Base-by-base conservation (phyloP, 163 green algal species). In the Chlamydomonas reinhardtii region DNA sequence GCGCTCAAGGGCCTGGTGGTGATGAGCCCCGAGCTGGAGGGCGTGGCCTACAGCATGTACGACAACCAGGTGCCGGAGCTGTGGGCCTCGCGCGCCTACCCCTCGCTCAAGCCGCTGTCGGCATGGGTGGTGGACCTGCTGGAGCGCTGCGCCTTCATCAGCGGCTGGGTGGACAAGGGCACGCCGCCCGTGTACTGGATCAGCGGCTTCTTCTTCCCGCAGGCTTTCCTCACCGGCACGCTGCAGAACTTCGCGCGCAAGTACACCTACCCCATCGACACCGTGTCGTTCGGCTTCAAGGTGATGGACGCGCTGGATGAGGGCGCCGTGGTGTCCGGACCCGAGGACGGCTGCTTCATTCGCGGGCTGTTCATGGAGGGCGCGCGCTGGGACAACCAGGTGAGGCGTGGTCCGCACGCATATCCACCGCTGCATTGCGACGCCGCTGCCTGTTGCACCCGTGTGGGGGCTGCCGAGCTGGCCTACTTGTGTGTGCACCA, bases 211-310 rank as follows among this genome's bases (percentile, higher is more conserved):
- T 97, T 97, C 93, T 98, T 97, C 90, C 95, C 95, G 4, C 90
- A 96, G 89, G 95, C 94, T 12, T 97, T 97, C 92, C 85, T 97
- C 17, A 97, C 95, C 20, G 95, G 95, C 74, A 96, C 92, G 71
- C 90, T 98, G 31, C 95, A 98, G 83, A 98, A 97, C 92, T 97
- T 91, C 85, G 95, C 95, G 16, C 92, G 95, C 71, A 96, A 96
- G 85, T 82, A 96, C 85, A 85, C 82, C 4, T 93, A 92, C 65
- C 86, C 95, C 72, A 98, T 98, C 70, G 95, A 98, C 93, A 96
- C 94, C 3, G 95, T 97, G 43, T 91, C 80, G 75, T 97, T 97
- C 82, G 73, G 85, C 32, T 97, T 96, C 82, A 71, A 94, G 35
- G 89, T 97, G 19, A 91, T 92, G 89, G 94, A 97, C 87, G n/a